Evolutionary conservation across 2,329 filamentous ascomycete genomes (phyloP), one percentile per base, ranked within the genome.

Genomic region (Claviceps digitariae): DNA sequence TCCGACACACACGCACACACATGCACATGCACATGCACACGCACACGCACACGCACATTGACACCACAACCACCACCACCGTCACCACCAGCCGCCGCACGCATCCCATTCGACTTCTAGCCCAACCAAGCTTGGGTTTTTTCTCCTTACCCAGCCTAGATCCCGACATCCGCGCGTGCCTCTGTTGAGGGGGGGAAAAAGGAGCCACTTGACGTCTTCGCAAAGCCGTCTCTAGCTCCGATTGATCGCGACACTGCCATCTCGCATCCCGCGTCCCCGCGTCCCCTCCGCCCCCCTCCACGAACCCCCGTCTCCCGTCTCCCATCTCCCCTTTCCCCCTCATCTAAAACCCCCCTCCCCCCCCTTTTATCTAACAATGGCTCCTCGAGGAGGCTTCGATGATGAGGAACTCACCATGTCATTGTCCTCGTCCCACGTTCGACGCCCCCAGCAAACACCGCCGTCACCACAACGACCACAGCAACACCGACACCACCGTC

Each of bases 321-420:
- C 55, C 56, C 40, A 8, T 21, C 40, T 41, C 7, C 40, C 44
- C 25, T 46, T 5, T 15, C 23, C 21, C 12, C 20, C 0, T 9
- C 12, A 49, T 31, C 12, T 38, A n/a, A n/a, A n/a, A n/a, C n/a
- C 36, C 45, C 55, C 56, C 59, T 57, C 55, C 63, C n/a, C n/a
- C n/a, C n/a, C n/a, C n/a, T n/a, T n/a, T n/a, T n/a, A n/a, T n/a
- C n/a, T n/a, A n/a, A n/a, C n/a, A n/a, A 79, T 79, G 76, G 70
- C 74, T 65, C 72, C 74, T 56, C 69, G 73, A 66, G 74, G 73
- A 66, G 74, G 72, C 61, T 86, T 86, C 68, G 85, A 90, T 66
- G 86, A 90, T 68, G 86, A 89, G 73, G 86, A 90, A 72, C 82
- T 90, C 59, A 86, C 86, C 69, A 86, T 90, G 67, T 86, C 84